A percentile compares a stretch with the other conserved stretches of the same genome.
phyloP scores from a whole-genome alignment of 495 filamentous ascomycete species.

The Podospora conica region DNA sequence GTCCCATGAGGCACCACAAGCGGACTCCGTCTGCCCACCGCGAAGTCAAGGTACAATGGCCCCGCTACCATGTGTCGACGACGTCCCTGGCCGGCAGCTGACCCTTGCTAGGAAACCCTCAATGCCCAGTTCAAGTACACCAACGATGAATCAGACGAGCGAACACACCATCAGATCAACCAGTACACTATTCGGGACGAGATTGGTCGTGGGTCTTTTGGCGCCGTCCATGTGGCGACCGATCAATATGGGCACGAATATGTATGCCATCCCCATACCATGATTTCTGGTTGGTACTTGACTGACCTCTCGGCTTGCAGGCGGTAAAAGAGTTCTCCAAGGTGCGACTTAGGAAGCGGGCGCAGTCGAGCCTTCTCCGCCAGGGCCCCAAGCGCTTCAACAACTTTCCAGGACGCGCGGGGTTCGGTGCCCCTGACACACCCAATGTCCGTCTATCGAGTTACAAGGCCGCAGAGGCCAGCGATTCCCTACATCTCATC shows the following conservation, averaged over 20 bases:
- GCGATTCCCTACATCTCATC: constrained; percentile 81
- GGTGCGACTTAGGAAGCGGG: constrained; percentile 80
- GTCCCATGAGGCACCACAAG: constrained; percentile 68
- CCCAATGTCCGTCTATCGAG: constrained; percentile 47
- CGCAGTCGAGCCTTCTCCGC: constrained; percentile 85
- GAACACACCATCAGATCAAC: constrained; percentile 72
- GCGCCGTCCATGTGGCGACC: constrained; percentile 83
- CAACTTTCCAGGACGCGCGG: constrained; percentile 26
- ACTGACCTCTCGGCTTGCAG: constrained; percentile 36
- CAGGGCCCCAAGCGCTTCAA: constrained; percentile 40
- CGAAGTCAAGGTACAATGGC: constrained; percentile 60
- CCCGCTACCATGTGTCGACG: neutral
- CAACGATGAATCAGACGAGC: constrained; percentile 76
- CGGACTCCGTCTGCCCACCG: constrained; percentile 64
- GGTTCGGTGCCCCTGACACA: constrained; percentile 58
- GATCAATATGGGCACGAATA: constrained; percentile 92
- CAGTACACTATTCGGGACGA: constrained; percentile 94
- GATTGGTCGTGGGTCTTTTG: constrained; percentile 92
- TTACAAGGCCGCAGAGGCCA: constrained; percentile 49
- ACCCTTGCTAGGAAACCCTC: constrained; percentile 66
- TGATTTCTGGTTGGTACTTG: neutral
- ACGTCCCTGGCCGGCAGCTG: neutral
- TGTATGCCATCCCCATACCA: constrained; percentile 48
- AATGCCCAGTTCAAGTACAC: constrained; percentile 84
- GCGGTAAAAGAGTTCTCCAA: constrained; percentile 98